Evolutionary conservation across 768 basidiomycete genomes (phyloP).

Genomic region (Boletus huronensis): DNA sequence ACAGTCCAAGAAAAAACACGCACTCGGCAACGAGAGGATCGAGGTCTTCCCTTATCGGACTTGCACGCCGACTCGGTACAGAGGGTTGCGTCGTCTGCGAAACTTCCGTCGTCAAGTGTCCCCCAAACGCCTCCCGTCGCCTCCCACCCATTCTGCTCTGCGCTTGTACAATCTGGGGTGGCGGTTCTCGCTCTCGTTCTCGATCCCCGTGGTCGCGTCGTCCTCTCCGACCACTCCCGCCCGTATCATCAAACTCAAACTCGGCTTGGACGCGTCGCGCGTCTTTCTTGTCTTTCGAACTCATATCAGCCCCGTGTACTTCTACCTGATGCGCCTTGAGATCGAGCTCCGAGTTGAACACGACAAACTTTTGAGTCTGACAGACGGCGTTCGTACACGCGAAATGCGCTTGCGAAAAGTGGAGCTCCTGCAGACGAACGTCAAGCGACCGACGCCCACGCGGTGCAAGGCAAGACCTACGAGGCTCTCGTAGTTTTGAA

Average conservation of each 20-base stretch:
- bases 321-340: conserved; percentile 90
- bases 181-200: conserved; percentile 46
- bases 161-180: conserved; percentile 22
- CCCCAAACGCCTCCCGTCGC: conserved; percentile 63
- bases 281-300: conserved; percentile 63
- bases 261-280: conserved; percentile 61
- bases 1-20: conserved; percentile 19
- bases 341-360: conserved; percentile 84
- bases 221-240: conserved; percentile 43
- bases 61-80: conserved; percentile 26
- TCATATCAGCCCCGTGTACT: conserved; percentile 74
- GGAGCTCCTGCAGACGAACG: conserved; percentile 51
- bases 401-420: conserved; percentile 73
- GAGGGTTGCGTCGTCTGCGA: conserved; percentile 11
- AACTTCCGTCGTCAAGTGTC: conserved; percentile 46
- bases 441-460: neutral
- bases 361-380: conserved; percentile 88
- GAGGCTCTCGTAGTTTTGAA: conserved; percentile 72
- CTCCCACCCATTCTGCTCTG: conserved; percentile 35
- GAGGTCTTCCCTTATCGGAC: conserved; percentile 39
- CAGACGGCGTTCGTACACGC: conserved; percentile 75
- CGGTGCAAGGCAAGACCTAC: conserved; percentile 37
- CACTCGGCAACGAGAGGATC: conserved; percentile 59
- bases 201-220: conserved; percentile 45
- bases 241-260: conserved; percentile 65